Evolutionary conservation across 2,329 filamentous ascomycete genomes (phyloP).

Genomic region (Penicillium olsonii): DNA sequence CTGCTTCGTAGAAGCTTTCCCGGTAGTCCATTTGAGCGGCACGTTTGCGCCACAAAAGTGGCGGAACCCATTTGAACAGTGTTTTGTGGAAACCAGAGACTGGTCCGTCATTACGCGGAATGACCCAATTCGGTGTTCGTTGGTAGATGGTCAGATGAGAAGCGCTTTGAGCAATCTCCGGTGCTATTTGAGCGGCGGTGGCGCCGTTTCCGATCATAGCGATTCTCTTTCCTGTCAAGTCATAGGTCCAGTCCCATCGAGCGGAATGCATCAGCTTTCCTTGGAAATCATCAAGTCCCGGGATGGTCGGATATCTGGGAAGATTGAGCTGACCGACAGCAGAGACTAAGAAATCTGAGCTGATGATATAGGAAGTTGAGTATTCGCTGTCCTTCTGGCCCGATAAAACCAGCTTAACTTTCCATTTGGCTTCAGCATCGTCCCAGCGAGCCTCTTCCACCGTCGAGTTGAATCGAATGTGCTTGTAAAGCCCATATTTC

Average conservation of each 20-base stretch:
- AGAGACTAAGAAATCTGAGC: constrained; percentile 58
- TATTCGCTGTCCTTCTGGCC: constrained; percentile 59
- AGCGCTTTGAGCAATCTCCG: constrained; percentile 55
- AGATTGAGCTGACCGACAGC: constrained; percentile 62
- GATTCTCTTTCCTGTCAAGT: constrained; percentile 56
- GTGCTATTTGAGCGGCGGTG: constrained; percentile 61
- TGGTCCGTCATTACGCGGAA: constrained; percentile 53
- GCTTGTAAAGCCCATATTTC: constrained; percentile 56
- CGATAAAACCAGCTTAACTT: constrained; percentile 49
- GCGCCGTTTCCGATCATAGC: constrained; percentile 64
- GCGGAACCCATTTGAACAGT: constrained; percentile 54
- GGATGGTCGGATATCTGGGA: constrained; percentile 53
- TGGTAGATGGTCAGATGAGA: constrained; percentile 58
- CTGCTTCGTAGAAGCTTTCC: constrained; percentile 51
- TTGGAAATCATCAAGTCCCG: constrained; percentile 50
- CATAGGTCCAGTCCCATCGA: constrained; percentile 62
- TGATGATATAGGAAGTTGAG: constrained; percentile 53
- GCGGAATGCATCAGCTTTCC: constrained; percentile 60
- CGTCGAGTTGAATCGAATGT: constrained; percentile 59
- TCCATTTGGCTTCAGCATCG: constrained; percentile 54
- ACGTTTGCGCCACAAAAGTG: constrained; percentile 53
- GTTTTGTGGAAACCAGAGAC: constrained; percentile 46
- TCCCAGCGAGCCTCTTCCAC: constrained; percentile 59
- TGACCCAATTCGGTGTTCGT: constrained; percentile 61
- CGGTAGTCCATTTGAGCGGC: constrained; percentile 57